Base-by-base conservation (phyloP, 495 filamentous ascomycete genomes). In the Penicillium flavigenum region DNA sequence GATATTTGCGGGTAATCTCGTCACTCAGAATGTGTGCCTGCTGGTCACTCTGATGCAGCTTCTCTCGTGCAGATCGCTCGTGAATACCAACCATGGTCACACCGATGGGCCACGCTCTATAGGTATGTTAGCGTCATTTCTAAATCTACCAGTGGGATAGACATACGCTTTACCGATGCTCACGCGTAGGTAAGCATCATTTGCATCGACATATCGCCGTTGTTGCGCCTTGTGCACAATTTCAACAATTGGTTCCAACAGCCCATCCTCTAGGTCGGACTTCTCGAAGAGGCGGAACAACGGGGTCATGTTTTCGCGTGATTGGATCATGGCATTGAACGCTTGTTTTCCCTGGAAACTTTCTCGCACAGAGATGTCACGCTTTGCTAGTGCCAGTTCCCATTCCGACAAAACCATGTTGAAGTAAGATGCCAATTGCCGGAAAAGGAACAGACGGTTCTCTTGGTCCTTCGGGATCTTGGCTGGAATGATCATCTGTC, bases 81-180 rank as follows among this genome's bases (percentile, higher is more conserved):
- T 98, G 94, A 66, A 98, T 98, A 79, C 94, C 94, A 60, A 98
- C 94, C 94, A 98, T 97, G 64, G 94, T 98, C 29, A 98, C 94
- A 74, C 94, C 94, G 69, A 98, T 98, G 27, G 94, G 94, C 94
- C 94, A 98, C 22, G 94, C 94, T 59, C 81, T 83, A 55, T 26
- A 52, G 14, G 3, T 5, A 16, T 5, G 49, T 73, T 57, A 72
- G 69, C 19, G 57, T 48, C 31, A 20, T 4, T 6, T 41, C 4
- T 38, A 38, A 44, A 19, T 44, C 7, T 47, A 59, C 29, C 5
- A 19, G 26, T 47, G 12, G 26, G 43, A 34, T 27, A 12, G 54
- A 77, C 80, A 39, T 74, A 83, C 72, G 94, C 95, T 81, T 98
- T 98, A 52, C 94, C 94, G 70, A 98, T 98, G 72, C 90, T 96